These are phyloP conservation scores for Phytopythium litorale DNA, from an alignment of 352 stramenopile species.

Conservation along the genomic window DNA sequence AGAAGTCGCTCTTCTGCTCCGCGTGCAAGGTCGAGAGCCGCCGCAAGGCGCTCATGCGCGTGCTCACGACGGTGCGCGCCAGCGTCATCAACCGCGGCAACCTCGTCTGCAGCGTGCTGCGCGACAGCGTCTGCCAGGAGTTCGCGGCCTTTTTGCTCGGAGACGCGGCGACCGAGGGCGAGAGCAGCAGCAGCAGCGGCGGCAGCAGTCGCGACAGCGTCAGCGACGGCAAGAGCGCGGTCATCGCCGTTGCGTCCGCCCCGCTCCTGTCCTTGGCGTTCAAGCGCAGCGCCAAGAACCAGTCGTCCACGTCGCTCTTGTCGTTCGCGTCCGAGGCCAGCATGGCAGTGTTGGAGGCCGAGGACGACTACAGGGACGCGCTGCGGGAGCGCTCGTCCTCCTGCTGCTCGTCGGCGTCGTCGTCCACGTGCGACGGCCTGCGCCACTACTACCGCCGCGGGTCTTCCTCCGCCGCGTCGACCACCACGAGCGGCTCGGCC, in stretches of 20 bases:
- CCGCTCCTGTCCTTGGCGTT: not conserved
- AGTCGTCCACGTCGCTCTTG: constrained; percentile 3
- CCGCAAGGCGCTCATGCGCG: constrained; percentile 20
- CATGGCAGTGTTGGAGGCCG: not conserved
- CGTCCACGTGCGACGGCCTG: constrained; percentile 2
- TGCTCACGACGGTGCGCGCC: constrained; percentile 22
- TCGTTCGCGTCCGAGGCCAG: constrained; percentile 3
- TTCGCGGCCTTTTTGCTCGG: constrained; percentile 24
- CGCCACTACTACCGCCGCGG: constrained; percentile 2
- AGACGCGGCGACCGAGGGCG: constrained; percentile 4
- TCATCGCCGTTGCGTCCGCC: not conserved
- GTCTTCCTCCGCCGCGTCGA: not conserved
- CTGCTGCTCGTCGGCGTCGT: not conserved
- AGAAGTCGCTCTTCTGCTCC: constrained; percentile 21
- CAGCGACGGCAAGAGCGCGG: not conserved
- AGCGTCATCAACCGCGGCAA: constrained; percentile 30
- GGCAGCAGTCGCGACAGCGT: not conserved
- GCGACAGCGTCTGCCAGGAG: constrained; percentile 21
- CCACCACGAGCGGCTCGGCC: not conserved
- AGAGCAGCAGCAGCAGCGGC: constrained; percentile 1
- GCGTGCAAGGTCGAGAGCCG: constrained; percentile 19
- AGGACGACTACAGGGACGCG: not conserved
- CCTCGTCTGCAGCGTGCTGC: constrained; percentile 22
- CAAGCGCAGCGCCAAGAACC: not conserved
- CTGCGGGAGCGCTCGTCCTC: not conserved